Evolutionary conservation across 2,329 filamentous ascomycete genomes (phyloP), one percentile per base, ranked within the genome.

Genomic region (Penicillium sp.): DNA sequence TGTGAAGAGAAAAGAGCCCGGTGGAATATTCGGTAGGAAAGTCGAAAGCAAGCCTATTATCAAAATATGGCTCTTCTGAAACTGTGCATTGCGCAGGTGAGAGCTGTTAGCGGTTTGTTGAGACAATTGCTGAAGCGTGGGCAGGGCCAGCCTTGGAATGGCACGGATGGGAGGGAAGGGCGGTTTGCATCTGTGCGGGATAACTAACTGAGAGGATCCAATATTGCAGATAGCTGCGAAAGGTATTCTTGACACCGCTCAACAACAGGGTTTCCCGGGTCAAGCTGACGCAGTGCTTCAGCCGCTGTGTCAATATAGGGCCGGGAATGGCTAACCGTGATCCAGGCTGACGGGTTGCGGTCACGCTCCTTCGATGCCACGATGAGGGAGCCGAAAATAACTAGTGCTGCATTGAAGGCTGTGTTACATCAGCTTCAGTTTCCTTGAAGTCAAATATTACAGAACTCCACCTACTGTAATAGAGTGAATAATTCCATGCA

Each of bases 381-480:
- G 13, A 69, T 45, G 12, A 69, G 55, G 12, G 58, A 55, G 7
- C 66, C 66, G 39, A 70, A 68, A 15, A 74, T 63, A 1, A 70
- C 65, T 4, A 73, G 64, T 5, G 65, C 69, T 7, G 68, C 66
- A 41, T 72, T 61, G 54, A 67, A 64, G 24, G 69, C 65, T 71
- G 47, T 42, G 30, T 24, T 34, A 27, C 10, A 9, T 41, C 26
- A 32, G 42, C n/a, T 27, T 47, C 56, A 10, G 30, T 33, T 33
- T 33, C 30, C 30, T 33, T 33, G 30, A 33, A 33, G 30, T 33
- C 30, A 33, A 33, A 33, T 33, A 33, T 18, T 15, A n/a, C 30
- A 33, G 30, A 33, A 33, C 30, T 18, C 30, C 30, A 33, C 30
- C 30, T 33, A 33, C 30, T 63, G 55, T 71, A 70, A 52, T 68